Percentiles rank a stretch among this genome's conserved stretches.
Conservation (phyloP, 2,329 filamentous ascomycete species). For the Exophiala sp. region DNA sequence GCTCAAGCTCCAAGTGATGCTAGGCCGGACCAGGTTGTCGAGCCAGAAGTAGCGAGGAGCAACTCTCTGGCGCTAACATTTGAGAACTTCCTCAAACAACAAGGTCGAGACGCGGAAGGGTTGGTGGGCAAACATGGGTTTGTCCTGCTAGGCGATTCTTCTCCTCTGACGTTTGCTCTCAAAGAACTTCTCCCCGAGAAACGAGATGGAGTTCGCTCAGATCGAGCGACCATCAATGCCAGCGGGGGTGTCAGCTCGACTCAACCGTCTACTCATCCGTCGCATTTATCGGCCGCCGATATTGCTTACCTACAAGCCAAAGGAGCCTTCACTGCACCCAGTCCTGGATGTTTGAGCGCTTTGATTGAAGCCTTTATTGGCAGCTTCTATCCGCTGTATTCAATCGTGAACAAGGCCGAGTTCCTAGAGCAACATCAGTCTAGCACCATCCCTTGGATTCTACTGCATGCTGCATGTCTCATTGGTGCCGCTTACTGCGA, state of each 20-base stretch:
- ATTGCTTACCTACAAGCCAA: conserved; percentile 13
- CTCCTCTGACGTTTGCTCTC: conserved; percentile 15
- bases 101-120: conserved; percentile 10
- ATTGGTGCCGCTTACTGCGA: conserved; percentile 27
- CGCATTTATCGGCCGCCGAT: conserved; percentile 10
- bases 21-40: not conserved
- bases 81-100: conserved; percentile 12
- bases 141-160: conserved; percentile 13
- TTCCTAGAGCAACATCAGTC: conserved; percentile 5
- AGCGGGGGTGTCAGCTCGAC: not conserved
- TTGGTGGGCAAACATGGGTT: conserved; percentile 15
- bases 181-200: conserved; percentile 11
- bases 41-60: not conserved
- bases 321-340: conserved; percentile 10
- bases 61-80: conserved; percentile 11
- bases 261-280: conserved; percentile 6
- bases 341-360: conserved; percentile 1
- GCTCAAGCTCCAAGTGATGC: not conserved
- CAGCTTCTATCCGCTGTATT: conserved; percentile 13
- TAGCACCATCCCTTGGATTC: conserved; percentile 16
- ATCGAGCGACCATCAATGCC: not conserved
- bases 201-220: not conserved
- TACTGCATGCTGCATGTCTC: conserved; percentile 29
- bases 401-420: conserved; percentile 13
- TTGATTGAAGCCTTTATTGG: conserved; percentile 12